Percentiles rank a stretch among this genome's conserved stretches.
Evolutionary conservation across 75 land plant genomes (phyloP).

Genomic region (Adiantum capillusveneris): DNA sequence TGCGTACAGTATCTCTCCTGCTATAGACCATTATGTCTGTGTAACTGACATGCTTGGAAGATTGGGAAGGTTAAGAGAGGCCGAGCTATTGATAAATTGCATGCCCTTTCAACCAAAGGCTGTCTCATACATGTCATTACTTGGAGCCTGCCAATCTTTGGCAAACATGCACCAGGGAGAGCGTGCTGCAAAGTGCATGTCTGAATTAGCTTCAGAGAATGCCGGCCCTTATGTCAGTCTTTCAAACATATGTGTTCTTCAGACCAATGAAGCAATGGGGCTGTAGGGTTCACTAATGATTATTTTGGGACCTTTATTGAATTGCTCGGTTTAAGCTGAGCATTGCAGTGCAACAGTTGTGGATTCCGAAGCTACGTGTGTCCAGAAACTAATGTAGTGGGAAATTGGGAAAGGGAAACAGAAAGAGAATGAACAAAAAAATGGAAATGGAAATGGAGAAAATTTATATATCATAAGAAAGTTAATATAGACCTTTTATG

Average conservation of each 20-base stretch:
- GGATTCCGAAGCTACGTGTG: too few relatives aligned
- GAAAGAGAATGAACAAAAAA: too few relatives aligned
- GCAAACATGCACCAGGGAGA: conserved; percentile 34
- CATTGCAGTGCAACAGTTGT: too few relatives aligned
- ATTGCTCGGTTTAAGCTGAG: too few relatives aligned
- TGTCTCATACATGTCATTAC: conserved; percentile 36
- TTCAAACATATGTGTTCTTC: conserved; percentile 53
- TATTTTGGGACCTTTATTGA: too few relatives aligned
- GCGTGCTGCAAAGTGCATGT: conserved; percentile 37
- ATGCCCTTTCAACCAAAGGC: conserved; percentile 49
- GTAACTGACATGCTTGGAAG: conserved; percentile 45
- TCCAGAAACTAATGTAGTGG: too few relatives aligned
- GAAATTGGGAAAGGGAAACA: too few relatives aligned
- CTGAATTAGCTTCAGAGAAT: conserved; percentile 53
- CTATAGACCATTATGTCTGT: conserved; percentile 12
- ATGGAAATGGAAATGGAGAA: too few relatives aligned
- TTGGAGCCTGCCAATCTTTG: conserved; percentile 40
- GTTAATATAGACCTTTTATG: too few relatives aligned
- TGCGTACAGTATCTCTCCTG: conserved; percentile 1
- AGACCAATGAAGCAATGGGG: too few relatives aligned
- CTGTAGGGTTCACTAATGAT: too few relatives aligned
- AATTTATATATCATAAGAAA: too few relatives aligned
- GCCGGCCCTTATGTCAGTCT: conserved; percentile 54
- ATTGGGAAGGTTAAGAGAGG: conserved; percentile 35
- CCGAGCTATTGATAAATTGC: conserved; percentile 20